Base-by-base conservation (phyloP, 2,329 filamentous ascomycete genomes). In the Cladobotryum protrusum region DNA sequence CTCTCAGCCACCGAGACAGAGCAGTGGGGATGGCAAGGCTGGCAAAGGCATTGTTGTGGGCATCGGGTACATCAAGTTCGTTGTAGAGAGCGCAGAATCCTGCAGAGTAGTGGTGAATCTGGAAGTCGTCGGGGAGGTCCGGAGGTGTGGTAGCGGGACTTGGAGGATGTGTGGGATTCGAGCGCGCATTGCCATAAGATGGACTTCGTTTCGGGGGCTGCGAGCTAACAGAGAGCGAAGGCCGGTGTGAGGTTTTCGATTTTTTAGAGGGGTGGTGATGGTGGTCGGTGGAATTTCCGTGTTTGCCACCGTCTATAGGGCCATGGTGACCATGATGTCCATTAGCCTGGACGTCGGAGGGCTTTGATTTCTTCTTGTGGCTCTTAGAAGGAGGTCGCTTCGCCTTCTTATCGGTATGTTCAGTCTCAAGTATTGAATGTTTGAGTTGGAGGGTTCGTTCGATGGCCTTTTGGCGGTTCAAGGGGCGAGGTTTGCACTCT, bases 361-460 rank as follows among this genome's bases (percentile, higher is more conserved):
- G 87, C 64, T 90, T 95, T 35, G 79, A 68, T 69, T 91, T 95
- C 75, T 95, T 96, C 74, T 91, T 96, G 63, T 90, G 86, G 64
- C 79, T 86, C 66, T 96, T 96, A 12, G 87, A 75, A 6, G 85
- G 78, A 8, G 85, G 81, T 54, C 90, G 81, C 68, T 91, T 87
- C 51, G 81, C 59, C 71, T 87, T 88, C 69, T 86, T 83, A 66
- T 90, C 83, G 59, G 76, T 72, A 14, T 69, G 69, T 53, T 80
- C 75, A 53, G 76, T 59, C 42, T 63, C 62, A 20, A 63, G 49
- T 3, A 61, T 57, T 63, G 69, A 59, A 59, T 71, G 72, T 43
- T 67, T 67, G 54, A 86, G 77, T 52, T 82, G 81, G 62, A 89
- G 84, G 5, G 66, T 72, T 65, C 86, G 82, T 61, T 90, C 86